Base-by-base conservation (phyloP, 2,329 filamentous ascomycete species). In the Endoconidiophora laricicola region DNA sequence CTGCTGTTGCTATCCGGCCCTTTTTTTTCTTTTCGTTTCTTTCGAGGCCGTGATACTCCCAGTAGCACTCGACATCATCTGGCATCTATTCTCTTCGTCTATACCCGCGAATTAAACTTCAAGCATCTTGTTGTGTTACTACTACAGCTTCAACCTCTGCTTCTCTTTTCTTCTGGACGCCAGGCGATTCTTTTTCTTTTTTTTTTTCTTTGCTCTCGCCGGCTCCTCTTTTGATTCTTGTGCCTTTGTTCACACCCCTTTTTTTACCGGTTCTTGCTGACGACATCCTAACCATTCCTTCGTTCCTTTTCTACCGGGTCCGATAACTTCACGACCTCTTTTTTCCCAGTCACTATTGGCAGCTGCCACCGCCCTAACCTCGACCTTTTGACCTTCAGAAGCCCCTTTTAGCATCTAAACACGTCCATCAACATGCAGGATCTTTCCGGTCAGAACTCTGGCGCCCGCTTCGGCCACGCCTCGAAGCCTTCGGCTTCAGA, bases 351-450 rank as follows among this genome's bases (percentile, higher is more conserved):
- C 29, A 12, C 9, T 33, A 33, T 33, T 12, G 16, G 16, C 16
- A 18, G 16, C 16, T 33, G 29, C 29, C 29, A 3, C 29, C 29
- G 29, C 29, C 12, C 9, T 12, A 33, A 12, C 12, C 9, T 29
- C 12, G 29, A 33, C 29, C 4, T 4, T 12, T 33, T 12, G 29
- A 33, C 29, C 9, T 33, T 12, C 29, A 12, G 29, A 33, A 33
- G 9, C 29, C 29, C 29, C 29, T 33, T 33, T 33, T 9, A 3
- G 12, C 12, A 33, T 9, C 7, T 12, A 40, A 18, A 23, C 40
- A 39, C 86, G 63, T 79, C 90, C 71, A 79, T 39, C 40, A 49
- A 78, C 68, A 95, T 95, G 88, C 88, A 94, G 77, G 83, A 85
- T 68, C 79, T 86, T 67, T 80, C 84, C 60, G 72, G 73, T 57